Percentiles rank a stretch among this genome's conserved stretches.
phyloP scores from a whole-genome alignment of 805 yeast species.

The Lipomyces lipofer region DNA sequence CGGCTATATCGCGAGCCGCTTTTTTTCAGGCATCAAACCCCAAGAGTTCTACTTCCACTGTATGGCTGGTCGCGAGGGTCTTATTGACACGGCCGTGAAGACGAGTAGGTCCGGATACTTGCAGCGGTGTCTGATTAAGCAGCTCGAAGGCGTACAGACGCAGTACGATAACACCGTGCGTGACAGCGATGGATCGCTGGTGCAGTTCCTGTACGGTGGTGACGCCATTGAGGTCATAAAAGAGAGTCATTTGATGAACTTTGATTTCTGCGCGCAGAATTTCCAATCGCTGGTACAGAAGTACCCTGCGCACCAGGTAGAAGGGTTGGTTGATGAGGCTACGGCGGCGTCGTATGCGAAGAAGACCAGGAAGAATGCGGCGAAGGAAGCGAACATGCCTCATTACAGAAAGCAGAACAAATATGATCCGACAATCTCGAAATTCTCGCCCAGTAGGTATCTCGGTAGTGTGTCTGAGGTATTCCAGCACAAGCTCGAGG shows the following conservation, averaged over 20 bases:
- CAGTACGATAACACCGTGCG: constrained; percentile 94
- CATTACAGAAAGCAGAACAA: constrained; percentile 63
- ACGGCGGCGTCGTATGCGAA: constrained; percentile 77
- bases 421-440: constrained; percentile 86
- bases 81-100: constrained; percentile 98
- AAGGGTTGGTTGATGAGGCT: constrained; percentile 77
- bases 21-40: constrained; percentile 96
- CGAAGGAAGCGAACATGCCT: constrained; percentile 60
- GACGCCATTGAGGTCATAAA: constrained; percentile 93
- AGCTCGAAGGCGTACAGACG: constrained; percentile 93
- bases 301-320: constrained; percentile 67
- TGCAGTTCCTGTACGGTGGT: constrained; percentile 94
- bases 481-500: constrained; percentile 78
- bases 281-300: constrained; percentile 81
- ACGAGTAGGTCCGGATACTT: constrained; percentile 97
- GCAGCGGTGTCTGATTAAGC: constrained; percentile 97
- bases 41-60: constrained; percentile 99
- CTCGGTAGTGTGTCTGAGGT: constrained; percentile 91
- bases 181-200: constrained; percentile 89
- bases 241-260: constrained; percentile 91
- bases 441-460: constrained; percentile 83
- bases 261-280: constrained; percentile 89
- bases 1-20: constrained; percentile 95
- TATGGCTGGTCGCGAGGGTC: constrained; percentile 99
- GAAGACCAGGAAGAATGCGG: constrained; percentile 66